phyloP scores from a whole-genome alignment of 257 asterid species.

The Primulina eburnea region DNA sequence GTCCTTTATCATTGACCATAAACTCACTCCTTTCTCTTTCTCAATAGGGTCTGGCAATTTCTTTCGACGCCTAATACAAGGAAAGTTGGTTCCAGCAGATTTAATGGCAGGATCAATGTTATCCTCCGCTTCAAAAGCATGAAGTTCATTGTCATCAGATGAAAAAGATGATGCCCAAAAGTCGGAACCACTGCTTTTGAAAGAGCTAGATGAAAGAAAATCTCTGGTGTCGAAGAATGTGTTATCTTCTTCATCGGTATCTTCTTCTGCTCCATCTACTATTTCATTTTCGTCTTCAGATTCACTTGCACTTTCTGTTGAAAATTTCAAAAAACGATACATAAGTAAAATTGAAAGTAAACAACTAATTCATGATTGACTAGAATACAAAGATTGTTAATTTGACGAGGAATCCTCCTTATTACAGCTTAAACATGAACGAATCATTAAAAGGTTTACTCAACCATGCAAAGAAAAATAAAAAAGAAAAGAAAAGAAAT shows the following conservation, averaged over 20 bases:
- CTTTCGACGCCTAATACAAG: constrained; percentile 75
- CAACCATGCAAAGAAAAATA: constrained; percentile 13
- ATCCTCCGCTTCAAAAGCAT: constrained; percentile 61
- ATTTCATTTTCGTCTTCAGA: constrained; percentile 89
- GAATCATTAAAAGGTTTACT: constrained; percentile 12
- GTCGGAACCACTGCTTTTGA: constrained; percentile 78
- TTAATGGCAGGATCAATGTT: constrained; percentile 57
- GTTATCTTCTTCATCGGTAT: constrained; percentile 91
- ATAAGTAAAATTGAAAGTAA: background rate
- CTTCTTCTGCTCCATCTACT: constrained; percentile 83
- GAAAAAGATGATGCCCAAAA: constrained; percentile 68
- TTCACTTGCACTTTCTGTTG: constrained; percentile 77
- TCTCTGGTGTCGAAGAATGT: constrained; percentile 87
- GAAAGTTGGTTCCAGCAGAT: constrained; percentile 69
- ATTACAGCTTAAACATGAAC: constrained; percentile 6
- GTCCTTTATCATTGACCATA: constrained; percentile 98
- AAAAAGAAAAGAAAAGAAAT: background rate
- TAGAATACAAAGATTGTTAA: background rate
- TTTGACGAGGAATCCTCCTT: background rate
- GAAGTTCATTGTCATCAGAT: constrained; percentile 61
- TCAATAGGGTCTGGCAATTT: constrained; percentile 87
- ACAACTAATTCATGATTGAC: background rate
- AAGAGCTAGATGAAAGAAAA: constrained; percentile 85
- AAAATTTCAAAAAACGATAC: constrained; percentile 3
- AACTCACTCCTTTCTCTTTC: constrained; percentile 92